Percentiles rank a stretch among this genome's conserved stretches.
Evolutionary conservation across 192 early-diverging fungal species (phyloP).

Genomic region (Coemansia asiatica): DNA sequence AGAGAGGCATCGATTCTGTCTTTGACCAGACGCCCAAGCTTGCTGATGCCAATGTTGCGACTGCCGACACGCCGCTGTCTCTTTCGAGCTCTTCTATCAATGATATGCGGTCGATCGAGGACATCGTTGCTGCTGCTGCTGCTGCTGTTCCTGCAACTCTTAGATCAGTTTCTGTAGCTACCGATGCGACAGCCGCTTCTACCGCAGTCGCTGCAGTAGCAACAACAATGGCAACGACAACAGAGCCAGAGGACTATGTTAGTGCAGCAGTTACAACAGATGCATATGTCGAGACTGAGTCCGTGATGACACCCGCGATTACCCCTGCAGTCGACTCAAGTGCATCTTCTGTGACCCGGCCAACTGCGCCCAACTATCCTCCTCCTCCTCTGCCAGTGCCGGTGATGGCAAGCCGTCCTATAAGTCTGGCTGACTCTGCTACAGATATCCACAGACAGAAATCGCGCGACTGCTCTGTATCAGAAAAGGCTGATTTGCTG

Average conservation of each 20-base stretch:
- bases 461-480: not conserved
- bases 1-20: slow-evolving; percentile 6
- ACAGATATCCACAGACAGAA: not conserved
- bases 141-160: not conserved
- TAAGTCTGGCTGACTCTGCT: not conserved
- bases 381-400: not conserved
- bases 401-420: not conserved
- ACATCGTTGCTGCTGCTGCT: not conserved
- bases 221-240: too few relatives aligned
- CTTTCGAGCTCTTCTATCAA: slow-evolving; percentile 10
- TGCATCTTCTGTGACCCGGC: not conserved
- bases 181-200: not conserved
- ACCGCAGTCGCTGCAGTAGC: not conserved
- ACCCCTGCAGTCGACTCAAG: not conserved
- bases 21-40: slow-evolving; percentile 2
- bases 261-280: not conserved
- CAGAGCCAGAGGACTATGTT: too few relatives aligned
- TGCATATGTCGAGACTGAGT: not conserved
- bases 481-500: not conserved
- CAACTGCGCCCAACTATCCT: not conserved
- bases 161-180: not conserved
- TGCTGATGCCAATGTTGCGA: slow-evolving; percentile 19
- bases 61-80: slow-evolving; percentile 23
- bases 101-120: slow-evolving; percentile 2
- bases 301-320: not conserved